Evolutionary conservation across 1,284 basidiomycete species (phyloP), one percentile per base, ranked within the genome.

Genomic region (Stereum hirsutum): DNA sequence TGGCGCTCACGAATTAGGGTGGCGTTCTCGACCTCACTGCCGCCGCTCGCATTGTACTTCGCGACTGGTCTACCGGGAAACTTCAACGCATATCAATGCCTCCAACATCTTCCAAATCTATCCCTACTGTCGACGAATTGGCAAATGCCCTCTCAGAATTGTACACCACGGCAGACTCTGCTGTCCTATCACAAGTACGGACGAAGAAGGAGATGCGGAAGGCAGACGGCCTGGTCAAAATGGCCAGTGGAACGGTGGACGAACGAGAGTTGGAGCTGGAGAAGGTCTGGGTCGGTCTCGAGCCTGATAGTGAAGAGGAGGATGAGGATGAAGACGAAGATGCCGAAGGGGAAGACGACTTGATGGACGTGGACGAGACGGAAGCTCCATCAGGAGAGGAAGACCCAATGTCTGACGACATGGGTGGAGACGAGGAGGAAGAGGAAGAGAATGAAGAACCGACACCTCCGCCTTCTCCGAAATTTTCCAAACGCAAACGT

Each of bases 1-100:
- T n/a, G n/a, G n/a, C 12, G 25, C 24, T 32, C 14, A 31, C 46
- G 48, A 34, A 53, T 21, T 60, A 89, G 78, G 82, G 78, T 52
- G 90, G 89, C 41, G 72, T 79, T 35, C 67, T 80, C 15, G 93
- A 98, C 61, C 64, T 91, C 44, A 74, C 79, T 10, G 81, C 79
- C 19, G 89, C 93, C 2, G 86, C 89, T 7, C 82, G 89, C 20
- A 74, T 85, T 42, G 70, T 98, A 32, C 72, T 98, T 34, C 81
- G 89, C 21, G 94, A 98, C 64, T 99, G 94, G 94, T 83, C 77
- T 49, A 74, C 72, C 5, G 88, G 86, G 41, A 81, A 77, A 50
- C 77, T 98, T 55, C 75, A 80, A 12, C 84, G 88, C 56, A 95
- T 87, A 65, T 83, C 86, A 5, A 60, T 72, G 17, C 79, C 82